Conservation (phyloP, 768 basidiomycete species). For the Chlorophyllum brunneum region DNA sequence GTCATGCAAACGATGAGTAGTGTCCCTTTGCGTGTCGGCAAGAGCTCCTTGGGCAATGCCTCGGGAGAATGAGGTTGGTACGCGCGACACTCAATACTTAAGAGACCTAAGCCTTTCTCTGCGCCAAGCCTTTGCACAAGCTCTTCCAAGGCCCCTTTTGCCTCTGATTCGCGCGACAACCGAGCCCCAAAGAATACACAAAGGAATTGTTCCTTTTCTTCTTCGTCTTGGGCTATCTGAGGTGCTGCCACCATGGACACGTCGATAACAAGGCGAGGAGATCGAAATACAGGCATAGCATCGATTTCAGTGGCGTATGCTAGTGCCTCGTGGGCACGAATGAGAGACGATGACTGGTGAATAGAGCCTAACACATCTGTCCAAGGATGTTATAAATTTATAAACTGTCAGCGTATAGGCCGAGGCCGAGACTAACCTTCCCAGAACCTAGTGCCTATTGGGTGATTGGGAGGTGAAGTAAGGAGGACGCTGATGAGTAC, state of each 20-base stretch:
- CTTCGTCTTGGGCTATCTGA: not conserved
- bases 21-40: slow-evolving; percentile 12
- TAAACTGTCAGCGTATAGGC: not conserved
- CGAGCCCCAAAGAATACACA: slow-evolving; percentile 5
- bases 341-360: not conserved
- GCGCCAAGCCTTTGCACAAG: not conserved
- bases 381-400: no score
- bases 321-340: not conserved
- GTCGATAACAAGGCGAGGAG: not conserved
- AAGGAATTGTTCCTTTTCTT: not conserved
- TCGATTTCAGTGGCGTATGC: not conserved
- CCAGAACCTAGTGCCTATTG: not conserved
- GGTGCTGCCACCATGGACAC: not conserved
- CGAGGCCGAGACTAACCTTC: not conserved
- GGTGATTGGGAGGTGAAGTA: not conserved
- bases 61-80: not conserved
- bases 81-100: slow-evolving; percentile 6
- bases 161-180: not conserved
- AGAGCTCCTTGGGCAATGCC: not conserved
- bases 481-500: not conserved
- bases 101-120: not conserved
- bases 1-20: slow-evolving; percentile 31
- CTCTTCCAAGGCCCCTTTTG: not conserved
- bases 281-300: not conserved
- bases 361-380: no score